Evolutionary conservation across 2,329 filamentous ascomycete genomes (phyloP), one percentile per base, ranked within the genome.

Genomic region (Penicillium crustosum): DNA sequence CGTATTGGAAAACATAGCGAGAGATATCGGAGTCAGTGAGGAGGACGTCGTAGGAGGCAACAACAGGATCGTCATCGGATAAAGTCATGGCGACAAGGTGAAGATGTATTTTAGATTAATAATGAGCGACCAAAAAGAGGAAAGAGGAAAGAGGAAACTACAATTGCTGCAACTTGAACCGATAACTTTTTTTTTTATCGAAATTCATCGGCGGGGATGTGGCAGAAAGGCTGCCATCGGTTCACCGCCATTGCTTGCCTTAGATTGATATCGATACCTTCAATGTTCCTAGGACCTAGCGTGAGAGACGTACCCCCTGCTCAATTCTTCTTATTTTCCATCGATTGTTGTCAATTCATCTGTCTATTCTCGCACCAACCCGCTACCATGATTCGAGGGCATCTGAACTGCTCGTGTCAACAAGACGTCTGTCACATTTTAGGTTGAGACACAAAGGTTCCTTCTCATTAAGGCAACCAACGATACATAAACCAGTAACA

Each of bases 1-100:
- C 89, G 75, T 96, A 95, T 78, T 97, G 93, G 45, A 99, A 84
- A 62, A 97, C 84, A 68, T 93, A 88, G 59, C 92, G 84, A 58
- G 85, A 86, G 5, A 86, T 81, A 45, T 89, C 83, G 21, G 83
- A 79, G 23, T 91, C 89, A 66, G 93, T 96, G 71, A 96, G 86
- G 77, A 89, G 93, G 74, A 97, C 86, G 70, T 91, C 85, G 83
- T 96, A 97, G 61, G 83, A 86, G 42, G 86, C 83, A 53, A 89
- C 82, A 63, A 93, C 82, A 53, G 89, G 89, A 69, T 93, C 89
- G 21, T 63, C 61, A 33, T 65, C 59, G 49, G 82, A 74, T 47
- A 64, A 58, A 38, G 58, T 58, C 66, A 69, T 67, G 31, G 6
- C 35, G 19, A 21, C 2, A 25, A 10, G 44, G 13, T 17, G 3